A percentile compares a stretch with the other conserved stretches of the same genome.
phyloP scores from a whole-genome alignment of 495 filamentous ascomycete genomes.

The Penicillium argentinense region DNA sequence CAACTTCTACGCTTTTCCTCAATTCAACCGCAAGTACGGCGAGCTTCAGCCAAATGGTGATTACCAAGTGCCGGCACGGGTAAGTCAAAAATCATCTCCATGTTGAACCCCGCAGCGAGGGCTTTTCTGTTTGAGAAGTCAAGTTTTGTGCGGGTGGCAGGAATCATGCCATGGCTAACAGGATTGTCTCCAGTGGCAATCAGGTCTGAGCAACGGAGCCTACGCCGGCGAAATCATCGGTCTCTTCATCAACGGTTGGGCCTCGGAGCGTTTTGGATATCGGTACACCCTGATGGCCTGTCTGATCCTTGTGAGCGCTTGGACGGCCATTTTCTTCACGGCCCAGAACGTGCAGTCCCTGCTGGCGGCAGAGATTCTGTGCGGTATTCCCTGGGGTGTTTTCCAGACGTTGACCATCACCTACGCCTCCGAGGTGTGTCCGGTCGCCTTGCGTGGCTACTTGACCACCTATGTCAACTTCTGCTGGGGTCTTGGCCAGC shows the following conservation, averaged over 20 bases:
- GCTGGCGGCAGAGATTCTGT: constrained; percentile 72
- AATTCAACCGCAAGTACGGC: constrained; percentile 72
- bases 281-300: constrained; percentile 69
- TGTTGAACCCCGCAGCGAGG: background rate
- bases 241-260: constrained; percentile 71
- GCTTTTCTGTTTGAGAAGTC: background rate
- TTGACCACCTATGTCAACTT: constrained; percentile 81
- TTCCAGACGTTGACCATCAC: constrained; percentile 80
- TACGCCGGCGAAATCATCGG: constrained; percentile 72
- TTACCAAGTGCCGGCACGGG: constrained; percentile 64
- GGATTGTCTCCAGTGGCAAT: constrained; percentile 58
- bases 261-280: constrained; percentile 75
- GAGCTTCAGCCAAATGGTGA: constrained; percentile 50
- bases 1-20: constrained; percentile 48
- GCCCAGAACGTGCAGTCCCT: constrained; percentile 67
- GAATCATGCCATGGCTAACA: too few relatives aligned
- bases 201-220: constrained; percentile 70
- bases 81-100: constrained; percentile 19
- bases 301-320: constrained; percentile 62
- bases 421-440: constrained; percentile 79
- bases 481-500: constrained; percentile 77
- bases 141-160: too few relatives aligned
- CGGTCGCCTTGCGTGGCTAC: constrained; percentile 69
- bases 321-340: constrained; percentile 76
- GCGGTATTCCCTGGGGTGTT: constrained; percentile 79